Percentiles rank a stretch among this genome's conserved stretches.
phyloP scores from a whole-genome alignment of 495 filamentous ascomycete genomes.

The Podospora tetraspora region DNA sequence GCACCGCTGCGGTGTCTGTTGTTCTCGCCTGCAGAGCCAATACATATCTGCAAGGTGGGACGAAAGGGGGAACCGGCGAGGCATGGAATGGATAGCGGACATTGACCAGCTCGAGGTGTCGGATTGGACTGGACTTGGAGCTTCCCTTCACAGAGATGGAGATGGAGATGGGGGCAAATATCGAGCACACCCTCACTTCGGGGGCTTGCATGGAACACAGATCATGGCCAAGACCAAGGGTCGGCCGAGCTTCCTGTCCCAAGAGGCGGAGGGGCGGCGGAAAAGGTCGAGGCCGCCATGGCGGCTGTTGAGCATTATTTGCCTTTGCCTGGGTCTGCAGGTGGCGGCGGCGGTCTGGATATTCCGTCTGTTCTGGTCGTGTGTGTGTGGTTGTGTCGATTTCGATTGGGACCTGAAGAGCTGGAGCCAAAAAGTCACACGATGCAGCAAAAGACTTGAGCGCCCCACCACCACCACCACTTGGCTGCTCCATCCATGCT shows the following conservation, averaged over 20 bases:
- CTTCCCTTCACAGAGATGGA: background rate
- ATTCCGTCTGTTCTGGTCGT: background rate
- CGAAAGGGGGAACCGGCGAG: background rate
- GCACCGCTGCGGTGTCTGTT: background rate
- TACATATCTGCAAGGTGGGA: background rate
- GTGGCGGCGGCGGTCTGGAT: background rate
- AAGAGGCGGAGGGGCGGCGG: background rate
- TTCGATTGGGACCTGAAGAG: background rate
- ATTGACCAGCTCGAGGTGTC: background rate
- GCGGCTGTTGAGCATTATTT: background rate
- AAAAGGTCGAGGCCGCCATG: background rate
- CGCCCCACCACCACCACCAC: background rate
- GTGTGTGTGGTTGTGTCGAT: background rate
- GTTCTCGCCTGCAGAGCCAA: background rate
- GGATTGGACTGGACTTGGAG: background rate
- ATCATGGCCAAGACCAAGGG: background rate
- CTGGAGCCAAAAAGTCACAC: slow-evolving; percentile 4
- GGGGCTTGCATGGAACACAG: background rate
- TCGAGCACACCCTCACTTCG: background rate
- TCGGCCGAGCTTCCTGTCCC: background rate
- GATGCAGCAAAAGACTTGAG: background rate
- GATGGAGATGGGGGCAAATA: background rate
- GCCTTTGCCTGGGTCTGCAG: background rate
- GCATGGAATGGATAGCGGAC: background rate
- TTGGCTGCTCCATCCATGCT: slow-evolving; percentile 1